Evolutionary conservation across 192 early-diverging fungal genomes (phyloP).

Genomic region (Linnemannia schmuckeri): DNA sequence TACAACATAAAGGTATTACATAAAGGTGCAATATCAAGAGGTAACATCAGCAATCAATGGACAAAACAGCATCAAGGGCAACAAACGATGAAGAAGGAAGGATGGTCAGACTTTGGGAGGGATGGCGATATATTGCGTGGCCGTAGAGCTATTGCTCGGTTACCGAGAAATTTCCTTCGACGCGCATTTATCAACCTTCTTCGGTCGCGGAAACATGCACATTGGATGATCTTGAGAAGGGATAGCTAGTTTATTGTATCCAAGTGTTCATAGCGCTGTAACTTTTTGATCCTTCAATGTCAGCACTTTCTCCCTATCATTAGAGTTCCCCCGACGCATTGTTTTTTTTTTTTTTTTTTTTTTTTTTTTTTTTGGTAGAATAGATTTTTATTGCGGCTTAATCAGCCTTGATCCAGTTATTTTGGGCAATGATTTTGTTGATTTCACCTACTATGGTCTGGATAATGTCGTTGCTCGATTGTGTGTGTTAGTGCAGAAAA

Average conservation of each 20-base stretch:
- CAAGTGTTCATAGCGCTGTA: too few relatives aligned
- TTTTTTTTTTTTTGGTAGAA: too few relatives aligned
- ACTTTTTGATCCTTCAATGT: too few relatives aligned
- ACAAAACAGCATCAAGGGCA: background rate
- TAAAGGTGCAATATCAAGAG: background rate
- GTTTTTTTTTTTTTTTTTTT: too few relatives aligned
- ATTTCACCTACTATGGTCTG: too few relatives aligned
- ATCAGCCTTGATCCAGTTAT: too few relatives aligned
- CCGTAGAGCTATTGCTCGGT: slow-evolving; percentile 10
- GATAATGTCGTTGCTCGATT: too few relatives aligned
- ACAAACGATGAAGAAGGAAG: background rate
- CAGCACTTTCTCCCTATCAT: too few relatives aligned
- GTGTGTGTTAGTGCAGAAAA: too few relatives aligned
- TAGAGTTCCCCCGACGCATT: too few relatives aligned
- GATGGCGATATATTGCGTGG: slow-evolving; percentile 6
- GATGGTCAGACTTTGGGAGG: background rate
- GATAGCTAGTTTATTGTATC: background rate
- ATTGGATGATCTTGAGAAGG: background rate
- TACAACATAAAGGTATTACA: slow-evolving; percentile 8
- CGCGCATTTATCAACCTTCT: background rate
- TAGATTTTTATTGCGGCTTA: too few relatives aligned
- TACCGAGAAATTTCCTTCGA: slow-evolving; percentile 8
- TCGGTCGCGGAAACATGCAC: background rate
- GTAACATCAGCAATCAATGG: background rate
- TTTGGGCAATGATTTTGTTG: too few relatives aligned